Percentiles rank a stretch among this genome's conserved stretches.
Evolutionary conservation across 768 basidiomycete genomes (phyloP).

Genomic region (Cystobasidium ongulense): DNA sequence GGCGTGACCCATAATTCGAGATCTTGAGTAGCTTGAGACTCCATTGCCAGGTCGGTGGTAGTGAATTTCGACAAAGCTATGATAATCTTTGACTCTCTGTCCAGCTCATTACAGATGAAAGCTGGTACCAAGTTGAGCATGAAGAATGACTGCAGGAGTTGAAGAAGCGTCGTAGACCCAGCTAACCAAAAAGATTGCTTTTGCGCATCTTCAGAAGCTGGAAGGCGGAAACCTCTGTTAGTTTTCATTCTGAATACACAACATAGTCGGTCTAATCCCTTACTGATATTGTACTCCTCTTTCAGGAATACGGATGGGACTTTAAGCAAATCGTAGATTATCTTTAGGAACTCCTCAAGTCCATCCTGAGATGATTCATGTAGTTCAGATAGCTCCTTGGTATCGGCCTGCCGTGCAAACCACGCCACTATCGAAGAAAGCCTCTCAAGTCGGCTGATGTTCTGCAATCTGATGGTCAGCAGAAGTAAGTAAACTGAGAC

Average conservation of each 20-base stretch:
- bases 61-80: not conserved
- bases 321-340: not conserved
- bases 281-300: constrained; percentile 7
- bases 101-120: not conserved
- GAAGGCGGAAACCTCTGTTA: not conserved
- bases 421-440: not conserved
- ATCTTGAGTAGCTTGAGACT: not conserved
- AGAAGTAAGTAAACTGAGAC: not conserved
- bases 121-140: not conserved
- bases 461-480: not conserved
- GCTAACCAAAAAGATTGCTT: constrained; percentile 12
- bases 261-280: not conserved
- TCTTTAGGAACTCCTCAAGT: not conserved
- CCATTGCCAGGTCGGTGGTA: not conserved
- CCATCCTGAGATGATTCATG: not conserved
- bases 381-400: not conserved
- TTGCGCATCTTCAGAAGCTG: constrained; percentile 1
- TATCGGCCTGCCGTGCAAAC: not conserved
- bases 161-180: not conserved
- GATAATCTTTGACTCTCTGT: not conserved
- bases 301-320: not conserved
- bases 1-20: not conserved
- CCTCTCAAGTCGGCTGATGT: not conserved
- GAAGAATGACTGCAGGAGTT: not conserved
- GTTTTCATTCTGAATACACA: no score